Conservation (phyloP, 2,329 filamentous ascomycete species). For the Intubia oerlemansii region DNA sequence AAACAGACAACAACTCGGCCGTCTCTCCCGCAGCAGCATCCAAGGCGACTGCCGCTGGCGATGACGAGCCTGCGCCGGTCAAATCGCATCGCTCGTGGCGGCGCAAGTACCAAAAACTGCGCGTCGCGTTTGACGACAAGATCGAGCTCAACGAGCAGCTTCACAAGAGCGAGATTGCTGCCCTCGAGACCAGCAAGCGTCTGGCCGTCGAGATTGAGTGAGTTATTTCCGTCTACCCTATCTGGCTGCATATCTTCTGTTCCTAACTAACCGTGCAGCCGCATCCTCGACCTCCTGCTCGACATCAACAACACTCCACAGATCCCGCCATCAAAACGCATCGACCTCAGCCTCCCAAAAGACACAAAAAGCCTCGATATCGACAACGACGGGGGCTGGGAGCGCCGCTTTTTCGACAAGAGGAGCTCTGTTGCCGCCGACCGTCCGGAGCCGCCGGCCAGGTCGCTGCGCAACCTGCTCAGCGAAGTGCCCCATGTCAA, state of each 20-base stretch:
- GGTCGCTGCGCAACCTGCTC: constrained; percentile 28
- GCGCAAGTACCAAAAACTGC: constrained; percentile 94
- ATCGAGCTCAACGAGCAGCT: constrained; percentile 67
- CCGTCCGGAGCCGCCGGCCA: constrained; percentile 28
- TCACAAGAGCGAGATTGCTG: constrained; percentile 63
- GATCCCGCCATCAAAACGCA: constrained; percentile 52
- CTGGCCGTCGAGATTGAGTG: constrained; percentile 88
- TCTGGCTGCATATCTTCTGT: background rate
- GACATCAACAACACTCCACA: constrained; percentile 75
- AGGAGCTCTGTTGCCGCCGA: constrained; percentile 72
- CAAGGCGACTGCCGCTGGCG: constrained; percentile 13
- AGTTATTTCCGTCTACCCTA: constrained; percentile 12
- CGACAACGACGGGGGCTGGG: constrained; percentile 37
- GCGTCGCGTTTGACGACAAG: constrained; percentile 52
- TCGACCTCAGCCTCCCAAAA: constrained; percentile 38
- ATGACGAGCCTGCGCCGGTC: constrained; percentile 16
- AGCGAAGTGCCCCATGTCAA: constrained; percentile 28
- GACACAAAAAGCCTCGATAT: constrained; percentile 45
- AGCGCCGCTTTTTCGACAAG: constrained; percentile 51
- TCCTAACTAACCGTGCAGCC: constrained; percentile 28
- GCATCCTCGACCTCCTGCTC: constrained; percentile 68
- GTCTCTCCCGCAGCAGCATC: background rate
- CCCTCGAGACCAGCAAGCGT: constrained; percentile 59
- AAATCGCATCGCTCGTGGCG: constrained; percentile 46
- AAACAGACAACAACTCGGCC: too few species aligned